These are phyloP conservation scores for Fagus sylvatica DNA, from an alignment of 306 rosid genomes.

Conservation along the genomic window DNA sequence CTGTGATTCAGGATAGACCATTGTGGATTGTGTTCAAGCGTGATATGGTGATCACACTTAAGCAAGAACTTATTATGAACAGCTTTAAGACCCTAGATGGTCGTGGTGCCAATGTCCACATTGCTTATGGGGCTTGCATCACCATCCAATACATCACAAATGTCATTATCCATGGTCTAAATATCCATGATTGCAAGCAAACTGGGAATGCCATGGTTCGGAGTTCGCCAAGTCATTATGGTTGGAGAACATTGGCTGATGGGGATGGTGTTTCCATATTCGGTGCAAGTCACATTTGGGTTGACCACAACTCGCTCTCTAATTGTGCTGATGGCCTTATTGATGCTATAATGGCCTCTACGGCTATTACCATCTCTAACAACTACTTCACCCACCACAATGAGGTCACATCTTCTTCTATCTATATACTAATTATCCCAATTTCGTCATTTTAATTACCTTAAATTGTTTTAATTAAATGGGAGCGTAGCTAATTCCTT, in stretches of 20 bases:
- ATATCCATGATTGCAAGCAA: constrained; percentile 80
- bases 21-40: constrained; percentile 95
- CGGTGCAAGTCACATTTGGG: constrained; percentile 85
- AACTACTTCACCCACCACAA: constrained; percentile 92
- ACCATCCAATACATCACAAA: constrained; percentile 85
- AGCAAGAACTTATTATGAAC: constrained; percentile 91
- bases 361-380: constrained; percentile 87
- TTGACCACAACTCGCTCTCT: constrained; percentile 87
- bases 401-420: constrained; percentile 46
- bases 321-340: constrained; percentile 88
- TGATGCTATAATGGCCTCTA: constrained; percentile 91
- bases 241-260: constrained; percentile 95
- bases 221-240: constrained; percentile 87
- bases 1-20: constrained; percentile 81
- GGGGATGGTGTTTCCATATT: constrained; percentile 88
- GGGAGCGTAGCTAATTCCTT: not conserved
- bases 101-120: constrained; percentile 84
- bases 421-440: too few relatives aligned
- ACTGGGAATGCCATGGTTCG: constrained; percentile 98
- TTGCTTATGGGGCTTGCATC: constrained; percentile 87
- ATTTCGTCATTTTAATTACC: not conserved
- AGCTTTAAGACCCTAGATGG: constrained; percentile 96
- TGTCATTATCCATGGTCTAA: constrained; percentile 82
- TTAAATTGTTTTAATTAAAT: not conserved
- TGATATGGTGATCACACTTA: constrained; percentile 90